phyloP scores from a whole-genome alignment of 108 stramenopile genomes.

The Nitzschia sp. region DNA sequence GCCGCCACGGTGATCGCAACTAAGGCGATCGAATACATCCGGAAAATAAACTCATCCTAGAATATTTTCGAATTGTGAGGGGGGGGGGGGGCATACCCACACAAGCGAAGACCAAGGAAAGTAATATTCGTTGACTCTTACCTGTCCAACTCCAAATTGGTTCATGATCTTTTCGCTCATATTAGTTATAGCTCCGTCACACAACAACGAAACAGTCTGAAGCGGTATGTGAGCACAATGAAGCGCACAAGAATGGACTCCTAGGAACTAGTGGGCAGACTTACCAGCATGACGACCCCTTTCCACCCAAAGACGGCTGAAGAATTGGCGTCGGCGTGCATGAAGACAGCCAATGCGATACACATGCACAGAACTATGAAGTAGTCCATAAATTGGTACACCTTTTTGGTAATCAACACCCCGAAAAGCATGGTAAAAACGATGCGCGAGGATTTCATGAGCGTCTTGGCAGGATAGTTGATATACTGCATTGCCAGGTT shows the following conservation, averaged over 20 bases:
- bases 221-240: background rate
- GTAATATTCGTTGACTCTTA: too few relatives aligned
- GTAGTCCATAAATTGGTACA: slow-evolving; percentile 69
- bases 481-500: slow-evolving; percentile 92
- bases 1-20: slow-evolving; percentile 78
- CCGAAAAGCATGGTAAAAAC: slow-evolving; percentile 94
- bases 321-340: slow-evolving; percentile 85
- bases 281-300: slow-evolving; percentile 81
- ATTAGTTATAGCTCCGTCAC: slow-evolving; percentile 86
- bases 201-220: slow-evolving; percentile 64
- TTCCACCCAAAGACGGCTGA: slow-evolving; percentile 77
- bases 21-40: slow-evolving; percentile 81
- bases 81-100: too few relatives aligned
- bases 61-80: too few relatives aligned
- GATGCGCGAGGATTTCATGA: slow-evolving; percentile 81
- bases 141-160: slow-evolving; percentile 79
- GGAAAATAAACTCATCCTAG: slow-evolving; percentile 90
- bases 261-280: background rate
- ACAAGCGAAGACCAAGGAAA: too few relatives aligned
- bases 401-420: slow-evolving; percentile 64
- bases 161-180: slow-evolving; percentile 87
- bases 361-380: slow-evolving; percentile 82
- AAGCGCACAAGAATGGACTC: background rate
- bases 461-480: slow-evolving; percentile 91
- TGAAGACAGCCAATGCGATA: slow-evolving; percentile 77